Base-by-base conservation (phyloP, 1,139 yeast genomes). In the Candida sojae region DNA sequence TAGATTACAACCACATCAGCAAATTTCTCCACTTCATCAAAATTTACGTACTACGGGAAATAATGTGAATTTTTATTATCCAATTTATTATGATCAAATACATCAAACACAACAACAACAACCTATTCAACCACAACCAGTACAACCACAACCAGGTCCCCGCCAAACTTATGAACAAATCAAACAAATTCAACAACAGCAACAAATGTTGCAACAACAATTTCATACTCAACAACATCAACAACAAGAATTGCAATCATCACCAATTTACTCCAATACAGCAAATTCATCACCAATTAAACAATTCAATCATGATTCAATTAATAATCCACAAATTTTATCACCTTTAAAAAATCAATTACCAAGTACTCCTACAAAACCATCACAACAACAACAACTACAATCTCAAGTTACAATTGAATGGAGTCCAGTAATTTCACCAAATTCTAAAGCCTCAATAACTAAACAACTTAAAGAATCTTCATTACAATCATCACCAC, bases 351-450 rank as follows among this genome's bases (percentile, higher is more conserved):
- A 68, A 51, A 63, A 62, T 38, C 58, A 56, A 23, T 52, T 58
- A 9, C 60, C 66, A 6, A 63, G 64, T 48, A 73, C 77, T 1
- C 79, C 79, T 6, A 65, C 71, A 11, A 54, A 48, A 39, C 42
- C 21, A 35, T 28, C 17, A 35, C 39, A 35, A 36, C 39, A 21
- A 35, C 39, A 21, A 21, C 26, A 21, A 35, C 39, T 9, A 21
- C 26, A 35, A 11, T 44, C 29, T 6, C 51, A 40, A 37, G 43
- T 46, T 5, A 39, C 44, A 2, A 62, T 77, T 30, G 79, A 78
- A 57, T 79, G 85, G 86, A 77, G 83, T 54, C 83, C 85, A 4
- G 74, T 80, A 8, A 70, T 80, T 12, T 72, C 79, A 42, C 79
- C 82, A 13, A 68, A 69, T 45, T 68, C 71, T 6, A 73, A 71